phyloP scores from a whole-genome alignment of 208 protist species.

The Blechomonas ayalai region DNA sequence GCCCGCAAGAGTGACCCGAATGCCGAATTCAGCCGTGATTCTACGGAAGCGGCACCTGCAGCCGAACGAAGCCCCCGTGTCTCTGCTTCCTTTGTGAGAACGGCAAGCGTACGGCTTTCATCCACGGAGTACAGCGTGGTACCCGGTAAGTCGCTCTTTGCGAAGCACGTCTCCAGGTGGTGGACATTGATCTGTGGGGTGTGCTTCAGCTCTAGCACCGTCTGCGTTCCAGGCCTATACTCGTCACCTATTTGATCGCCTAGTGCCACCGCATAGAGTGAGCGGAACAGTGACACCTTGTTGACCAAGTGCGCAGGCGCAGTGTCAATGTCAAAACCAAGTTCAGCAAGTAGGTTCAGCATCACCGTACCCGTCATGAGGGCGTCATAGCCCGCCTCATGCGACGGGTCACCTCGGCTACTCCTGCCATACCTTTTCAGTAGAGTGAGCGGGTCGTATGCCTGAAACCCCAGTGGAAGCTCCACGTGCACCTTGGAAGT shows the following conservation, averaged over 20 bases:
- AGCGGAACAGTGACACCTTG: slow-evolving; percentile 51
- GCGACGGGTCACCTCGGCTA: slow-evolving; percentile 7
- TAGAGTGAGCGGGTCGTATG: slow-evolving; percentile 43
- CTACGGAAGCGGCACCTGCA: no score
- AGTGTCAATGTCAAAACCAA: slow-evolving; percentile 14
- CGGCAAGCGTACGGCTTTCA: slow-evolving; percentile 30
- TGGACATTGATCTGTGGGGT: slow-evolving; percentile 18
- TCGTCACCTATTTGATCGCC: slow-evolving; percentile 17
- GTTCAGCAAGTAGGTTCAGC: slow-evolving; percentile 54
- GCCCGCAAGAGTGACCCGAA: slow-evolving; percentile 22
- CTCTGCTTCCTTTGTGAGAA: slow-evolving; percentile 14
- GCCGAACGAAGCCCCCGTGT: no score
- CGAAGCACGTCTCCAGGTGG: slow-evolving; percentile 37
- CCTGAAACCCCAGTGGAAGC: slow-evolving; percentile 54
- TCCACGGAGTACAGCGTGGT: slow-evolving; percentile 24
- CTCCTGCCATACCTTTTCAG: neutral
- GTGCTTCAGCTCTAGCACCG: slow-evolving; percentile 39
- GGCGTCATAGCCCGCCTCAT: slow-evolving; percentile 74
- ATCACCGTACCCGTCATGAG: slow-evolving; percentile 61
- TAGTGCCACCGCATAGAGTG: slow-evolving; percentile 41
- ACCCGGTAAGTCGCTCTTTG: slow-evolving; percentile 13
- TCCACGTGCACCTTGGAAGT: slow-evolving; percentile 28
- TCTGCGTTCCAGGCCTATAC: slow-evolving; percentile 20
- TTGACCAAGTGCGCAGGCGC: slow-evolving; percentile 24
- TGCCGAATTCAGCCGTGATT: slow-evolving; percentile 11